Conservation (phyloP, 768 basidiomycete species). For the Pulveroboletus sp. region DNA sequence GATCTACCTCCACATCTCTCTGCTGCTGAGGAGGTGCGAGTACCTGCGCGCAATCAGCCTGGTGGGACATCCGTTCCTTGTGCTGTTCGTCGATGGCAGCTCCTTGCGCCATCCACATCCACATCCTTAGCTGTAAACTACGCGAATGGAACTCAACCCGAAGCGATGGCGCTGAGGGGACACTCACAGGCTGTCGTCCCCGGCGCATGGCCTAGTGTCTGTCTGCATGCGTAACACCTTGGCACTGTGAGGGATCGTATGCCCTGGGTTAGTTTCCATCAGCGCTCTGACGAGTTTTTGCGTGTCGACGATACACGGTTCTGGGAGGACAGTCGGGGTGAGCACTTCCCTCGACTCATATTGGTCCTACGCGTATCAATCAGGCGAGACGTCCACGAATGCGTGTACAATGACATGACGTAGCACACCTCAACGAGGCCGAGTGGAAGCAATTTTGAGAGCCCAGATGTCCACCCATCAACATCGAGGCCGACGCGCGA, state of each 20-base stretch:
- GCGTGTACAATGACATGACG: background rate
- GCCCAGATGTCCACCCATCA: no score
- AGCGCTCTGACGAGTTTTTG: constrained; percentile 18
- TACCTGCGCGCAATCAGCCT: constrained; percentile 10
- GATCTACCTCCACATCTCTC: constrained; percentile 1
- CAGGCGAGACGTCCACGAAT: background rate
- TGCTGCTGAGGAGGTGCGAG: constrained; percentile 8
- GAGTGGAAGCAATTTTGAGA: no score
- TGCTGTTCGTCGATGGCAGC: constrained; percentile 44
- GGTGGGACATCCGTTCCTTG: constrained; percentile 11
- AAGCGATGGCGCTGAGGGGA: background rate
- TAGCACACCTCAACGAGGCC: no score
- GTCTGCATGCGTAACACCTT: constrained; percentile 30
- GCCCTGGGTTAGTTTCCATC: constrained; percentile 31
- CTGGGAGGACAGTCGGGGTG: constrained; percentile 2
- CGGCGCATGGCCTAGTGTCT: constrained; percentile 41
- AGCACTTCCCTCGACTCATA: background rate
- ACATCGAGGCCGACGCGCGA: no score
- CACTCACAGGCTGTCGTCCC: constrained; percentile 48
- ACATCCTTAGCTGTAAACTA: constrained; percentile 32
- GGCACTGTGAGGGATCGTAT: constrained; percentile 24
- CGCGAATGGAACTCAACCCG: background rate
- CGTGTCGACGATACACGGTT: constrained; percentile 40
- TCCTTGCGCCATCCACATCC: constrained; percentile 44
- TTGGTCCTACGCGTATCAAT: constrained; percentile 8